Conservation (phyloP, 306 rosid genomes). For the Inga oerstediana region DNA sequence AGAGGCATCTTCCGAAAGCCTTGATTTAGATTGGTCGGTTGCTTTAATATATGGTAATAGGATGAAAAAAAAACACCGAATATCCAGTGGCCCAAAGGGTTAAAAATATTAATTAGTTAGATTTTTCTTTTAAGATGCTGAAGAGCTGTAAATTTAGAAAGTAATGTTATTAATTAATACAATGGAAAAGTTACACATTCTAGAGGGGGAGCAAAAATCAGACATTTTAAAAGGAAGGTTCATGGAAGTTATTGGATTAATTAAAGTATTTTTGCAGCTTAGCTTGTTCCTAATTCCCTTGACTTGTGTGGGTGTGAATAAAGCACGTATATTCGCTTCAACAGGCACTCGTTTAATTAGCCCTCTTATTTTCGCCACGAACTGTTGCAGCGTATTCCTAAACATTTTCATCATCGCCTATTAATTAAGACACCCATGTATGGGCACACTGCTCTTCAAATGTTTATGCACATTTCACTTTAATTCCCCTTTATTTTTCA, state of each 20-base stretch:
- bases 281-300: constrained; percentile 1
- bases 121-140: not conserved
- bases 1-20: no score
- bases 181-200: not conserved
- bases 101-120: no score
- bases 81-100: no score
- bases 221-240: constrained; percentile 8
- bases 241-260: not conserved
- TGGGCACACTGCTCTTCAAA: not conserved
- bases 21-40: no score
- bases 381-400: not conserved
- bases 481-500: not conserved
- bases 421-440: not conserved
- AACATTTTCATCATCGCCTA: not conserved
- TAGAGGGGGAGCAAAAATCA: not conserved
- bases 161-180: no score
- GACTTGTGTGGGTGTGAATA: constrained; percentile 22
- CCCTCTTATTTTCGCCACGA: not conserved
- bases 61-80: no score
- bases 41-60: no score
- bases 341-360: not conserved
- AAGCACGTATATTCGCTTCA: not conserved
- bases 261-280: not conserved
- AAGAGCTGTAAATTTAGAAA: constrained; percentile 15
- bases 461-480: not conserved